phyloP scores from a whole-genome alignment of 768 basidiomycete genomes.

The Hydnum rufescens region DNA sequence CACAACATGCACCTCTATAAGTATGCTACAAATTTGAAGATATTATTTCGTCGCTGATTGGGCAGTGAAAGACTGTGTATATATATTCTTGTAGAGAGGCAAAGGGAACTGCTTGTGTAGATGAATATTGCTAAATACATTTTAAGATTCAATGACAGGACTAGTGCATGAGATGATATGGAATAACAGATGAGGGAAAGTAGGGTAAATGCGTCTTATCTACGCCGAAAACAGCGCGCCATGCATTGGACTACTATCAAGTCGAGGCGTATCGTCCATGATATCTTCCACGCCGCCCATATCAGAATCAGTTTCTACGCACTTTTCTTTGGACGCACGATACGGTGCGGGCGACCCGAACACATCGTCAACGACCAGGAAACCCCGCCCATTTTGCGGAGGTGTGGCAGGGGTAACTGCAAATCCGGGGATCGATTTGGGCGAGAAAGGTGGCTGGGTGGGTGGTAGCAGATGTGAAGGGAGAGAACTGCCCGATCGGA shows the following conservation, averaged over 20 bases:
- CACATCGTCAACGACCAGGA: not conserved
- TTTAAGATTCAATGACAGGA: too few relatives aligned
- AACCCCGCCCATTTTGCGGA: not conserved
- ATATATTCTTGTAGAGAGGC: too few relatives aligned
- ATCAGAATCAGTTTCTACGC: not conserved
- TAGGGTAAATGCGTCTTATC: too few relatives aligned
- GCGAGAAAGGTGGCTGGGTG: not conserved
- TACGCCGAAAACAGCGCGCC: too few relatives aligned
- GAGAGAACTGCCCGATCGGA: not conserved
- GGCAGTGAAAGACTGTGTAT: too few relatives aligned
- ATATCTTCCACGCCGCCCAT: not conserved
- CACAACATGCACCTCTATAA: too few relatives aligned
- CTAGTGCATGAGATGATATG: too few relatives aligned
- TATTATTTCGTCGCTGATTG: too few relatives aligned
- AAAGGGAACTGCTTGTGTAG: too few relatives aligned
- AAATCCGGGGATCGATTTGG: not conserved
- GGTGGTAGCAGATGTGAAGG: not conserved
- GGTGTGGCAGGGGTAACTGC: not conserved
- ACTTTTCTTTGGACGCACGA: not conserved
- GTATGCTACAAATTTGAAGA: too few relatives aligned
- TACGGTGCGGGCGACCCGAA: not conserved
- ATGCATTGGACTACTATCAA: not conserved
- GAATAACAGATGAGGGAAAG: too few relatives aligned
- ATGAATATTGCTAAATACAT: too few relatives aligned
- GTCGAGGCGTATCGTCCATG: not conserved